Base-by-base conservation (phyloP, 352 stramenopile genomes). In the Globisporangium okanoganense region DNA sequence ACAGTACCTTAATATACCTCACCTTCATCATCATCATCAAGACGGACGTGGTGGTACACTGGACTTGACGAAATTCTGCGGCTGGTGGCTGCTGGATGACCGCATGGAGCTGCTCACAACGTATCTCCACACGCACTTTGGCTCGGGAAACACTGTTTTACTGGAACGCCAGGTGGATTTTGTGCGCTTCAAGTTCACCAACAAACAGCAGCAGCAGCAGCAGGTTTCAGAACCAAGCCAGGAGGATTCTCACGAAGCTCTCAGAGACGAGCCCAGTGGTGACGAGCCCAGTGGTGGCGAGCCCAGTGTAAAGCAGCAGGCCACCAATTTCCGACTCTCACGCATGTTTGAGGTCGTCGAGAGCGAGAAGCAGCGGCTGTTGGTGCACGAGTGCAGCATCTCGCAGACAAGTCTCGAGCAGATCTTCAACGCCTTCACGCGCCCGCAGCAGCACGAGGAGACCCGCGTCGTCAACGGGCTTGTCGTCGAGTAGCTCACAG, bases 381-480 rank as follows among this genome's bases (percentile, higher is more conserved):
- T 33, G 9, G 76, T 97, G 29, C 63, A 80, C 29, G 82, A 95
- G 61, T 97, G 97, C 65, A 82, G 68, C 25, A 69, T 97, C 45
- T 74, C 78, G 5, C 88, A 96, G 69, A 91, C 82, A 13, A 91
- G 78, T 35, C 72, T 97, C 35, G 88, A 97, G 62, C 78, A 91
- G 53, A 91, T 97, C 43, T 97, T 97, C 73, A 94, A 95, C 62
- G 24, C 71, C 27, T 96, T 97, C 56, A 88, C 88, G 36, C 48
- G 55, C n/a, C n/a, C n/a, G 12, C 60, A 75, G 41, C 69, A 79
- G 43, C 33, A 68, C 20, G 63, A 79, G 27, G 69, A 77, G 35
- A 63, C 54, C 5, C 54, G 27, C 3, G 41, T 57, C 20, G 24
- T 43, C 2, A 55, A 55, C 25, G 48, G 48, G 10, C 48, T 41